Evolutionary conservation across 306 rosid genomes (phyloP).

Genomic region (Trifolium pratense): DNA sequence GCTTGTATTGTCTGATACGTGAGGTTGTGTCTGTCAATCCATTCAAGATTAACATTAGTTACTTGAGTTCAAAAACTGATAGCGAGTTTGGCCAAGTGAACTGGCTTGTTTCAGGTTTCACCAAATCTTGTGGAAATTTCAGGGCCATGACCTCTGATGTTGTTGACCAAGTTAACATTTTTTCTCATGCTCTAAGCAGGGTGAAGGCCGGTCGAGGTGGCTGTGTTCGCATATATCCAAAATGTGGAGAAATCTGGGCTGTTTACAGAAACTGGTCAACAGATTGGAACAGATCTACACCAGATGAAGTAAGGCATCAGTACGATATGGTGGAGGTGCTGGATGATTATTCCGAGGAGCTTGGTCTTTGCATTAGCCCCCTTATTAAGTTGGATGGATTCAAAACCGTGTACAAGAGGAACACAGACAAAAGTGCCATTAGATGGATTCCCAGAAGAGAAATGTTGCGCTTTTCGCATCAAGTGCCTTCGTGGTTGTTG

Average conservation of each 20-base stretch:
- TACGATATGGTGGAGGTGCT: slow-evolving; percentile 98
- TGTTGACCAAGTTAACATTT: slow-evolving; percentile 84
- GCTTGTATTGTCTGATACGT: slow-evolving; percentile 94
- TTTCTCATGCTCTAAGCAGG: slow-evolving; percentile 79
- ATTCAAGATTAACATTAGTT: slow-evolving; percentile 81
- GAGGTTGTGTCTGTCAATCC: slow-evolving; percentile 85
- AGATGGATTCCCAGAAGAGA: slow-evolving; percentile 86
- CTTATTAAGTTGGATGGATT: slow-evolving; percentile 83
- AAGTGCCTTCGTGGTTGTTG: slow-evolving; percentile 88
- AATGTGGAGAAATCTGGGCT: slow-evolving; percentile 91
- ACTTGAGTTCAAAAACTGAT: slow-evolving; percentile 89
- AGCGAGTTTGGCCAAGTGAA: slow-evolving; percentile 79
- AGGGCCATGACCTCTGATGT: slow-evolving; percentile 81
- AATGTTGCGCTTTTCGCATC: slow-evolving; percentile 95
- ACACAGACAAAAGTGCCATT: slow-evolving; percentile 66
- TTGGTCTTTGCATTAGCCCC: slow-evolving; percentile 82
- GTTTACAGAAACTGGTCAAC: slow-evolving; percentile 87
- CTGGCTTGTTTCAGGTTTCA: slow-evolving; percentile 92
- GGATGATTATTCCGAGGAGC: slow-evolving; percentile 90
- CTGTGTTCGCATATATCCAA: slow-evolving; percentile 85
- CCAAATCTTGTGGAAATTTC: slow-evolving; percentile 97
- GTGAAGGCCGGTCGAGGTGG: slow-evolving; percentile 96
- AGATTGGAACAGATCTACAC: slow-evolving; percentile 84
- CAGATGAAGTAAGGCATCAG: slow-evolving; percentile 84
- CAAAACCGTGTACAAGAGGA: slow-evolving; percentile 81